phyloP scores from a whole-genome alignment of 176 grass and related monocot species.

The Bothriochloa decipiens region DNA sequence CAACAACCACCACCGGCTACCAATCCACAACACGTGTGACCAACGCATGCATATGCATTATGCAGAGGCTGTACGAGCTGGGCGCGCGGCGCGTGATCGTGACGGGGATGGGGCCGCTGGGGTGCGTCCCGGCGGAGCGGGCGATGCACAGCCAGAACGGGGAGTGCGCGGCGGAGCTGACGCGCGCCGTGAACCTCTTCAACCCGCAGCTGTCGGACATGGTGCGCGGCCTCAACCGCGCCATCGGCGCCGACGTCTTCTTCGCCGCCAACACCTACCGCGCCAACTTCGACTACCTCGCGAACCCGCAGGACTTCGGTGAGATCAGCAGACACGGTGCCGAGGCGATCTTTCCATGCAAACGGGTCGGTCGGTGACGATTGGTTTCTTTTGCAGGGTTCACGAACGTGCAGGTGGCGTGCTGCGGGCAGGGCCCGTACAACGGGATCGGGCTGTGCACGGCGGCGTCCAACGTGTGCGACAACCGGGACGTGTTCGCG shows the following conservation, averaged over 20 bases:
- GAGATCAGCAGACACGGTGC: neutral
- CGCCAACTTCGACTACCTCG: conserved; percentile 84
- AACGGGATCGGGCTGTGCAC: conserved; percentile 90
- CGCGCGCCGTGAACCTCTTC: conserved; percentile 71
- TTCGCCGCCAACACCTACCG: conserved; percentile 70
- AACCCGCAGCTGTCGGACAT: conserved; percentile 78
- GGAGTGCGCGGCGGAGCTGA: conserved; percentile 71
- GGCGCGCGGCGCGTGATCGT: conserved; percentile 80
- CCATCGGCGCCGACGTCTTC: conserved; percentile 67
- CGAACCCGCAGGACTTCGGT: conserved; percentile 70
- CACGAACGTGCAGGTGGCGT: conserved; percentile 66
- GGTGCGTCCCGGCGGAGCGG: conserved; percentile 88
- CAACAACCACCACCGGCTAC: no score
- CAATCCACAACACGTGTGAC: neutral
- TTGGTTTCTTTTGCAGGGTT: conserved; percentile 54
- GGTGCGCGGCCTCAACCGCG: conserved; percentile 64
- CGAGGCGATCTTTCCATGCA: no score
- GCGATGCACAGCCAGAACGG: conserved; percentile 66
- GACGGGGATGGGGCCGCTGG: conserved; percentile 86
- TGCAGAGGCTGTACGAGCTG: conserved; percentile 77
- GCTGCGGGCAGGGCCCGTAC: conserved; percentile 92
- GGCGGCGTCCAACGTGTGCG: conserved; percentile 70
- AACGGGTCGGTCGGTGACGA: neutral
- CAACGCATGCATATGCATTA: no score
- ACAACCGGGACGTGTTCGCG: conserved; percentile 56